Evolutionary conservation across 305 asterid genomes (phyloP).

Genomic region (Andrographis paniculata): DNA sequence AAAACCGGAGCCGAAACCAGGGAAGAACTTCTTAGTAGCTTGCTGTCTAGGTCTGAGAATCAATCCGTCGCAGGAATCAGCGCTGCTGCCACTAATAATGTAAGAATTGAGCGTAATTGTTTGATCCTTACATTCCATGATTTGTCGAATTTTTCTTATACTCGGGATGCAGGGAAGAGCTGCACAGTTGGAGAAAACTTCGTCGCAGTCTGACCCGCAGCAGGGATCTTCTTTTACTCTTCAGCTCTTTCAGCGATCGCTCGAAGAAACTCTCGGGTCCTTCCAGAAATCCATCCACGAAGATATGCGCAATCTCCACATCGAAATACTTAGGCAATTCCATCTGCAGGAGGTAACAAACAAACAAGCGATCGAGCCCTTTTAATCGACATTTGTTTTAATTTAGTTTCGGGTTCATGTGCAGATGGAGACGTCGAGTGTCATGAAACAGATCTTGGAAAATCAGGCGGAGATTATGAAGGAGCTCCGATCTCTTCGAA

Average conservation of each 20-base stretch:
- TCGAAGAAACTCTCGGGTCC: slow-evolving; percentile 77
- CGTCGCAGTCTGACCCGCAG: slow-evolving; percentile 46
- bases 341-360: slow-evolving; percentile 82
- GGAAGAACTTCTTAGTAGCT: slow-evolving; percentile 69
- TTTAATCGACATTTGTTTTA: background rate
- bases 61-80: slow-evolving; percentile 40
- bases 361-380: background rate
- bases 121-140: too few relatives aligned
- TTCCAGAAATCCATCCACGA: slow-evolving; percentile 84
- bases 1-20: slow-evolving; percentile 85
- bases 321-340: slow-evolving; percentile 78
- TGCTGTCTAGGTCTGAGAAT: slow-evolving; percentile 54
- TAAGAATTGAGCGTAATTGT: too few relatives aligned
- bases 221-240: slow-evolving; percentile 77
- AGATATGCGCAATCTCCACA: slow-evolving; percentile 84
- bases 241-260: slow-evolving; percentile 87
- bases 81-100: slow-evolving; percentile 44
- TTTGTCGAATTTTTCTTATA: slow-evolving; percentile 1
- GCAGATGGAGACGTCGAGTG: slow-evolving; percentile 58
- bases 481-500: slow-evolving; percentile 50
- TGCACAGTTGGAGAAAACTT: slow-evolving; percentile 32
- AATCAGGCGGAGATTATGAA: slow-evolving; percentile 66
- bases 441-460: slow-evolving; percentile 41
- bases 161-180: slow-evolving; percentile 50
- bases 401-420: background rate